Evolutionary conservation across 2,329 filamentous ascomycete genomes (phyloP).

Genomic region (Cladorrhinum sp.): DNA sequence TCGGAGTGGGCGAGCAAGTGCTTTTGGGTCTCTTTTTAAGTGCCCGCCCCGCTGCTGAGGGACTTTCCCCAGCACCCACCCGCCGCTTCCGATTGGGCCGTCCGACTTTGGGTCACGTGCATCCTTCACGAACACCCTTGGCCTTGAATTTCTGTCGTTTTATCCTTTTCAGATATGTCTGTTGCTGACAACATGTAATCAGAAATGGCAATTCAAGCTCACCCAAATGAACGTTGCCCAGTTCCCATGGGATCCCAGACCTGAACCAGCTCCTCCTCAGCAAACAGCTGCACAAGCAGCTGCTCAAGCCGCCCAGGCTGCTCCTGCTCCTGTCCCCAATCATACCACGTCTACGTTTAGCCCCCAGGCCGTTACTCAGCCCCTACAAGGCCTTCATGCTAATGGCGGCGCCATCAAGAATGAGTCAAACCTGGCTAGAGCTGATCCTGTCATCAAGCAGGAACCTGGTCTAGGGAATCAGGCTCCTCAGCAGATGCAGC

Average conservation of each 20-base stretch:
- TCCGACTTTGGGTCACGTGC: constrained; percentile 24
- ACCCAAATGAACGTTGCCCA: constrained; percentile 78
- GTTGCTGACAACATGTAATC: constrained; percentile 14
- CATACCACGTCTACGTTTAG: constrained; percentile 38
- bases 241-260: constrained; percentile 94
- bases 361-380: constrained; percentile 31
- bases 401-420: constrained; percentile 32
- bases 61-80: constrained; percentile 21
- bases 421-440: constrained; percentile 35
- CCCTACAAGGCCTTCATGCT: constrained; percentile 29
- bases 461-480: constrained; percentile 46
- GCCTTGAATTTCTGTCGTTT: neutral
- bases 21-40: constrained; percentile 57
- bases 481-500: constrained; percentile 37
- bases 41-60: constrained; percentile 28
- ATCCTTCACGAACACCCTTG: constrained; percentile 6
- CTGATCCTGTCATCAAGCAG: constrained; percentile 47
- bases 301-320: constrained; percentile 22
- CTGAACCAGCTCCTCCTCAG: constrained; percentile 52
- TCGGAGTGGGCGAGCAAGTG: constrained; percentile 45
- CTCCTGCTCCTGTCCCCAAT: constrained; percentile 25
- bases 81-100: constrained; percentile 28
- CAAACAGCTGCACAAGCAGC: constrained; percentile 35
- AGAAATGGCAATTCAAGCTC: constrained; percentile 95
- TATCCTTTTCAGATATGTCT: neutral